Percentiles rank a stretch among this genome's conserved stretches.
These are phyloP conservation scores for Dendrobium officinale DNA, from an alignment of 106 monocot genomes.

Conservation along the genomic window DNA sequence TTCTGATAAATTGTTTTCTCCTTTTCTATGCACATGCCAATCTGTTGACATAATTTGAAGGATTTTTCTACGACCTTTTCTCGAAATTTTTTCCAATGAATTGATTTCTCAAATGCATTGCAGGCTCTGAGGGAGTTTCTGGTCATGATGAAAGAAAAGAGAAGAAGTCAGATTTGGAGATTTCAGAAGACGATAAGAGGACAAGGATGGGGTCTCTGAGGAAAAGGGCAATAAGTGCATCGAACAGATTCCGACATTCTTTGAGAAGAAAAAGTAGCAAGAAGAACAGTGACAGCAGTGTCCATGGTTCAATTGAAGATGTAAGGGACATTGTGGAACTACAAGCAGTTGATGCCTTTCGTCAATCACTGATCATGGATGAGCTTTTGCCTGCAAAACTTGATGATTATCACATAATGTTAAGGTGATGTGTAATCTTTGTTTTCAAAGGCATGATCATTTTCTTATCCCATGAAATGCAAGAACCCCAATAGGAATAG, in stretches of 20 bases:
- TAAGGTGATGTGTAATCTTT: constrained; percentile 33
- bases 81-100: neutral
- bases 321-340: constrained; percentile 62
- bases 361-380: constrained; percentile 48
- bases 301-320: constrained; percentile 59
- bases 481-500: too few relatives aligned
- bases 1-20: neutral
- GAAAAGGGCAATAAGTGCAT: constrained; percentile 69
- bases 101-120: constrained; percentile 2
- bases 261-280: constrained; percentile 48
- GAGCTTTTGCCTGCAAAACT: constrained; percentile 61
- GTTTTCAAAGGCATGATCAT: neutral
- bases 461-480: neutral
- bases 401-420: constrained; percentile 80
- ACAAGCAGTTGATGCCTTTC: constrained; percentile 69
- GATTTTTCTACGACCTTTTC: neutral
- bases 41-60: neutral
- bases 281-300: constrained; percentile 33
- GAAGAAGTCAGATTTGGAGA: constrained; percentile 60
- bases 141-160: constrained; percentile 57
- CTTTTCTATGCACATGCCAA: neutral
- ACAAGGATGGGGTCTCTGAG: constrained; percentile 54
- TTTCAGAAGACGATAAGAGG: constrained; percentile 70
- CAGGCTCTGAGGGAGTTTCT: constrained; percentile 58
- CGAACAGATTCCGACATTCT: constrained; percentile 65